phyloP scores from a whole-genome alignment of 768 basidiomycete genomes.

The Hirschioporus abietinus region DNA sequence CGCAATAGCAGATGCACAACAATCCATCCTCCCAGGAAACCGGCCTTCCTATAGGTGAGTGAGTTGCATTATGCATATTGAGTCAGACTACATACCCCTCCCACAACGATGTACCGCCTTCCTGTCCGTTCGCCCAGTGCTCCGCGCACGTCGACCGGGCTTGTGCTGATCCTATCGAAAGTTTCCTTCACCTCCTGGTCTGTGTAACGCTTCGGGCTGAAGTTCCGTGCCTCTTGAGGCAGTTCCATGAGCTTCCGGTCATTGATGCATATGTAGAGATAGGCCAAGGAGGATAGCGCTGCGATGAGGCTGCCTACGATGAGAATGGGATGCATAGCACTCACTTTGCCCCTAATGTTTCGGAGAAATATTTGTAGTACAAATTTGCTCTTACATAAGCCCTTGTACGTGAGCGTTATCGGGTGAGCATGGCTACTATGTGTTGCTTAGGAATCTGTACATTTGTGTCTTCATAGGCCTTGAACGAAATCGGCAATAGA shows the following conservation, averaged over 20 bases:
- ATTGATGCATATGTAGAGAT: conserved; percentile 44
- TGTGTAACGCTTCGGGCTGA: conserved; percentile 51
- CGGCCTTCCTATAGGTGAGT: conserved; percentile 38
- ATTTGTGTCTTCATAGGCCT: too few species aligned
- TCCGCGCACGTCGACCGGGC: conserved; percentile 28
- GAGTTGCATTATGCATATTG: background rate
- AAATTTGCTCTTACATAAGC: background rate
- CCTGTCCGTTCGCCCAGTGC: conserved; percentile 65
- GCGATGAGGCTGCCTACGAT: background rate
- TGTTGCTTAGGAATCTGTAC: background rate
- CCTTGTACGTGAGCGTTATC: background rate
- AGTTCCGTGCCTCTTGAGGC: conserved; percentile 39
- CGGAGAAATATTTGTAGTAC: background rate
- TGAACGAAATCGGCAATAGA: too few species aligned
- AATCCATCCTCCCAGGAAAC: conserved; percentile 78
- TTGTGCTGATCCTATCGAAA: conserved; percentile 30
- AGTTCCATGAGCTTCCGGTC: conserved; percentile 47
- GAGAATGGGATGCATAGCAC: background rate
- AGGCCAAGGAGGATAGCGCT: conserved; percentile 9
- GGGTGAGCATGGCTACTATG: background rate
- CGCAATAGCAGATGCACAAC: conserved; percentile 60
- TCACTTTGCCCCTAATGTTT: background rate
- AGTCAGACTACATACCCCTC: conserved; percentile 49
- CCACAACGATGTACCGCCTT: conserved; percentile 69
- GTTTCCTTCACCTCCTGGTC: conserved; percentile 34